Evolutionary conservation across 441 rosid genomes (phyloP).

Genomic region (Rhodomyrtus psidioides): DNA sequence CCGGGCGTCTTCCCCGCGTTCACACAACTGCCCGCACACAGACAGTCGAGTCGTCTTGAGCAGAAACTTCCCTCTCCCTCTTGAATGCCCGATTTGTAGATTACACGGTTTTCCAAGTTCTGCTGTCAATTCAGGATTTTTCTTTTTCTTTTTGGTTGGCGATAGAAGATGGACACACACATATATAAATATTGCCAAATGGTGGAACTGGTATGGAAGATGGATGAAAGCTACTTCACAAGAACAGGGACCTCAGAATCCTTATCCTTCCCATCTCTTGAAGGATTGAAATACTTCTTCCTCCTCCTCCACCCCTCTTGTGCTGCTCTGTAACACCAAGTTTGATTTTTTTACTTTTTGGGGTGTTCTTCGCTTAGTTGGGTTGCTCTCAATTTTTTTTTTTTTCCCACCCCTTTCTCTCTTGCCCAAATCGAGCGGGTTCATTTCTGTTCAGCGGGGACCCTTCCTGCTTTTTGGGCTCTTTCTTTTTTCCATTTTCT

Average conservation of each 20-base stretch:
- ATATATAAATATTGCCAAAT: not conserved
- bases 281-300: not conserved
- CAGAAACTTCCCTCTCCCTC: not conserved
- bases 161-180: too few species aligned
- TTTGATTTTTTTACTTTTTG: not conserved
- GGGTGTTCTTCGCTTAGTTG: not conserved
- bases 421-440: not conserved
- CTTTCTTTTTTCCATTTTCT: not conserved
- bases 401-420: not conserved
- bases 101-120: not conserved
- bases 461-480: not conserved
- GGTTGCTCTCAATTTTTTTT: not conserved
- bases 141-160: not conserved
- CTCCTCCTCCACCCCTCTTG: not conserved
- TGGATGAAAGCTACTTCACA: not conserved
- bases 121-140: not conserved
- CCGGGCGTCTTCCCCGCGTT: not conserved
- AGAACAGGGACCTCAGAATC: not conserved
- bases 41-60: not conserved
- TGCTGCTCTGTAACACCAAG: not conserved
- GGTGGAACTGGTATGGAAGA: not conserved
- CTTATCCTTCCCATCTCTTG: not conserved
- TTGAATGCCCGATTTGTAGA: too few species aligned
- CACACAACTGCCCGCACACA: not conserved
- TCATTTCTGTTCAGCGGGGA: not conserved